Evolutionary conservation across 148 eudicot genomes (phyloP).

Genomic region (Fagopyrum homotropicum): DNA sequence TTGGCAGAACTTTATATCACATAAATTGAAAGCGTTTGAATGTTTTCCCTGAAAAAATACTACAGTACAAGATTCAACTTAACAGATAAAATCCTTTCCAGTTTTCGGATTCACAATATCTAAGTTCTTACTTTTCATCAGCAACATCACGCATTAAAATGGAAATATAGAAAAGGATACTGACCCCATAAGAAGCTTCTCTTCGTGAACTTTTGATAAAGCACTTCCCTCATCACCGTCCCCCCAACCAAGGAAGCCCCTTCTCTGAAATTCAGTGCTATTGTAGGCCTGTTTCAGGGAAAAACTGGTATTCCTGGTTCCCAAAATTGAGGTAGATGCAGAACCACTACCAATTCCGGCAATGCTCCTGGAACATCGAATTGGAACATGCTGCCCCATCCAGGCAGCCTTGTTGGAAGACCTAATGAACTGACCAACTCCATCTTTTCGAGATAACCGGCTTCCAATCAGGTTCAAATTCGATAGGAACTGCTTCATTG

Average conservation of each 20-base stretch:
- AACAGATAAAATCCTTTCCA: background rate
- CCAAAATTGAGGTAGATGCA: slow-evolving; percentile 13
- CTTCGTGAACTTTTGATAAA: slow-evolving; percentile 67
- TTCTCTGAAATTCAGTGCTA: slow-evolving; percentile 32
- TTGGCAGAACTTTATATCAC: too few species aligned
- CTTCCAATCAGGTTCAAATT: slow-evolving; percentile 39
- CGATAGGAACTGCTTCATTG: slow-evolving; percentile 39
- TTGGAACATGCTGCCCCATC: slow-evolving; percentile 25
- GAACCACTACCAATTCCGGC: slow-evolving; percentile 23
- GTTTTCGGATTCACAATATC: background rate
- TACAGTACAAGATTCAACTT: background rate
- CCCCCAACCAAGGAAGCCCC: slow-evolving; percentile 75
- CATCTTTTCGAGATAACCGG: slow-evolving; percentile 22
- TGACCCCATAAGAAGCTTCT: slow-evolving; percentile 70
- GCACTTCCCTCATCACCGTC: slow-evolving; percentile 78
- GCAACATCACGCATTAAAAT: background rate
- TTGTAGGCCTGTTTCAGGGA: background rate
- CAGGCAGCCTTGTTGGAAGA: slow-evolving; percentile 12
- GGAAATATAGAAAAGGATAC: slow-evolving; percentile 4
- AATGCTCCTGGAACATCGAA: slow-evolving; percentile 44
- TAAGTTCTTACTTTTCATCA: background rate
- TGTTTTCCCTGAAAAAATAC: too few species aligned
- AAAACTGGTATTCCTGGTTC: slow-evolving; percentile 6
- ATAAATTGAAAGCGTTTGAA: too few species aligned
- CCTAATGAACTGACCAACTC: slow-evolving; percentile 19